A percentile compares a stretch with the other conserved stretches of the same genome.
phyloP scores from a whole-genome alignment of 2,329 filamentous ascomycete species.

The Pseudogymnoascus sp. region DNA sequence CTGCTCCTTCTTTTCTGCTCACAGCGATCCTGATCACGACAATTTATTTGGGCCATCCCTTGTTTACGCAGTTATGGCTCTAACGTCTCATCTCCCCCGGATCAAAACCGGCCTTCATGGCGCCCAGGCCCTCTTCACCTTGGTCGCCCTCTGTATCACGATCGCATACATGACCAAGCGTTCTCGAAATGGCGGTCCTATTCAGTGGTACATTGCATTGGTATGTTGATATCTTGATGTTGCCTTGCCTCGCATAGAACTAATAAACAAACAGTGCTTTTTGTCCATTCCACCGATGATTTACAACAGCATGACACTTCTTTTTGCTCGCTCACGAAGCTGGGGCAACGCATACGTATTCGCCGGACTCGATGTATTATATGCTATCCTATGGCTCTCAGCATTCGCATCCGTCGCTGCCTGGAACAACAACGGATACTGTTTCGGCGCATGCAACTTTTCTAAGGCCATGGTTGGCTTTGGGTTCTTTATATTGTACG shows the following conservation, averaged over 20 bases:
- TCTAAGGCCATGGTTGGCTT: constrained; percentile 56
- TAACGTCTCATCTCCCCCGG: constrained; percentile 4
- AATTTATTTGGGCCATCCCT: neutral
- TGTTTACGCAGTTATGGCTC: constrained; percentile 1
- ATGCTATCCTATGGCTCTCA: constrained; percentile 55
- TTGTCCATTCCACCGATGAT: constrained; percentile 55
- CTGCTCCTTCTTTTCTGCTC: neutral
- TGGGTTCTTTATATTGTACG: constrained; percentile 55
- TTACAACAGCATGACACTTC: constrained; percentile 55
- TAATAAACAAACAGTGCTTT: constrained; percentile 44
- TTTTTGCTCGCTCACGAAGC: constrained; percentile 52
- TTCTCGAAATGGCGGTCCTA: constrained; percentile 42
- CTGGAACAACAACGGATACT: constrained; percentile 49
- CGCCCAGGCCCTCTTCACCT: constrained; percentile 43
- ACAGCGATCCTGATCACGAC: neutral
- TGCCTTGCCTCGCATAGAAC: neutral
- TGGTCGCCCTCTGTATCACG: constrained; percentile 50
- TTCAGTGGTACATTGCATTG: constrained; percentile 56
- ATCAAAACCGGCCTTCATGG: constrained; percentile 49
- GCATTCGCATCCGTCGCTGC: constrained; percentile 57
- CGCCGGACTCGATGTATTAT: constrained; percentile 48
- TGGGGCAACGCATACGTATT: constrained; percentile 55
- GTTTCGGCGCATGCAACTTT: constrained; percentile 46
- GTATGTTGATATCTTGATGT: constrained; percentile 34
- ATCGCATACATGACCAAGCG: constrained; percentile 47